Evolutionary conservation across 306 rosid species (phyloP).

Genomic region (Quillaja saponaria): DNA sequence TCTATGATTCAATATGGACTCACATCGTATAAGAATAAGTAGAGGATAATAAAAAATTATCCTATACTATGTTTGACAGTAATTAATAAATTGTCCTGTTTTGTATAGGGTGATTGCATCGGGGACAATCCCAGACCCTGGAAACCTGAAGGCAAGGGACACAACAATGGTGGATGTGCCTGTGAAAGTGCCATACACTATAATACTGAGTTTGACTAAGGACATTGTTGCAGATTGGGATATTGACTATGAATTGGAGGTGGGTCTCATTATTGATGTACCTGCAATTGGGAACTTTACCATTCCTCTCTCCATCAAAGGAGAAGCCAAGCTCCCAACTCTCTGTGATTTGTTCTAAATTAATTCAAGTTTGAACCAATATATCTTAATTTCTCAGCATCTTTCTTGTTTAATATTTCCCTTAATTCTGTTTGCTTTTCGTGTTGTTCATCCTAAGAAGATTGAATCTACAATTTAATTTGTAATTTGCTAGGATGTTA

Average conservation of each 20-base stretch:
- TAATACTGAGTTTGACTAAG: slow-evolving; percentile 61
- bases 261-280: slow-evolving; percentile 69
- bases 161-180: slow-evolving; percentile 60
- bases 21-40: too few species aligned
- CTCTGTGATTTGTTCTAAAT: slow-evolving; percentile 44
- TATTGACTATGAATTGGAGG: slow-evolving; percentile 64
- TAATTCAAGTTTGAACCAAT: too few species aligned
- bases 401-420: too few species aligned
- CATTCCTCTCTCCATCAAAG: slow-evolving; percentile 71
- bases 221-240: slow-evolving; percentile 84
- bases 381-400: too few species aligned
- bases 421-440: too few species aligned
- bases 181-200: slow-evolving; percentile 63
- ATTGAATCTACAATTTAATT: too few species aligned
- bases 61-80: too few species aligned
- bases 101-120: slow-evolving; percentile 76
- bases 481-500: too few species aligned
- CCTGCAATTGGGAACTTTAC: slow-evolving; percentile 71
- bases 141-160: slow-evolving; percentile 62
- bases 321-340: slow-evolving; percentile 78
- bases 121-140: slow-evolving; percentile 81
- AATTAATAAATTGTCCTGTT: too few species aligned
- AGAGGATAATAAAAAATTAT: too few species aligned
- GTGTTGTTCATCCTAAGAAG: too few species aligned
- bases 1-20: too few species aligned